A percentile compares a stretch with the other conserved stretches of the same genome.
Evolutionary conservation across 306 rosid genomes (phyloP).

Genomic region (Dryas alaskensis): DNA sequence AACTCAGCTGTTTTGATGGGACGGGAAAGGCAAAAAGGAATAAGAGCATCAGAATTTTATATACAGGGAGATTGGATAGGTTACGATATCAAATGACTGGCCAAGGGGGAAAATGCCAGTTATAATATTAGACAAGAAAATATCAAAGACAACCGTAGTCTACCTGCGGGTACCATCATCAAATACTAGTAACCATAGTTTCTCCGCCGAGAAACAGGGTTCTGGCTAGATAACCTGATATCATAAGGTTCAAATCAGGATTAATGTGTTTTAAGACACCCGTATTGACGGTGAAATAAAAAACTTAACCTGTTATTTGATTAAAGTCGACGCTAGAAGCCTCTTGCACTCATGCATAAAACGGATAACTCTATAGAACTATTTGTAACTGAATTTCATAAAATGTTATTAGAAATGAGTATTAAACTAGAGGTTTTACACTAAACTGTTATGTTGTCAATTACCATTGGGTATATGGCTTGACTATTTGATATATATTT

Average conservation of each 20-base stretch:
- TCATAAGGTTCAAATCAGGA: slow-evolving; percentile 36
- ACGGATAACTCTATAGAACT: neutral
- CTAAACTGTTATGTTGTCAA: neutral
- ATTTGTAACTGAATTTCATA: neutral
- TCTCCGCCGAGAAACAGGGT: slow-evolving; percentile 56
- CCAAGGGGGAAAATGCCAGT: slow-evolving; percentile 38
- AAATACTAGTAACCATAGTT: slow-evolving; percentile 50
- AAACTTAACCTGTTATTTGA: neutral
- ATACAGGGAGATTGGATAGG: slow-evolving; percentile 72
- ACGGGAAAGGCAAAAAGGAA: slow-evolving; percentile 90
- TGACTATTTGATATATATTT: neutral
- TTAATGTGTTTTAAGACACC: slow-evolving; percentile 7
- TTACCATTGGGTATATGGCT: neutral
- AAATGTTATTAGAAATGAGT: neutral
- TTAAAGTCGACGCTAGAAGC: neutral
- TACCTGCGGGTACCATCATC: slow-evolving; percentile 42
- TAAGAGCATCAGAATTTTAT: slow-evolving; percentile 82
- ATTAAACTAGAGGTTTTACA: neutral
- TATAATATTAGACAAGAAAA: slow-evolving; percentile 32
- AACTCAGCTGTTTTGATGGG: slow-evolving; percentile 97
- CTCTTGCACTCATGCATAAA: neutral
- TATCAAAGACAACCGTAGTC: slow-evolving; percentile 28
- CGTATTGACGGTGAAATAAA: neutral
- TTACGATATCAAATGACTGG: slow-evolving; percentile 54
- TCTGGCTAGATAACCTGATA: slow-evolving; percentile 54